phyloP scores from a whole-genome alignment of 805 yeast genomes.

The Blastobotrys americana region DNA sequence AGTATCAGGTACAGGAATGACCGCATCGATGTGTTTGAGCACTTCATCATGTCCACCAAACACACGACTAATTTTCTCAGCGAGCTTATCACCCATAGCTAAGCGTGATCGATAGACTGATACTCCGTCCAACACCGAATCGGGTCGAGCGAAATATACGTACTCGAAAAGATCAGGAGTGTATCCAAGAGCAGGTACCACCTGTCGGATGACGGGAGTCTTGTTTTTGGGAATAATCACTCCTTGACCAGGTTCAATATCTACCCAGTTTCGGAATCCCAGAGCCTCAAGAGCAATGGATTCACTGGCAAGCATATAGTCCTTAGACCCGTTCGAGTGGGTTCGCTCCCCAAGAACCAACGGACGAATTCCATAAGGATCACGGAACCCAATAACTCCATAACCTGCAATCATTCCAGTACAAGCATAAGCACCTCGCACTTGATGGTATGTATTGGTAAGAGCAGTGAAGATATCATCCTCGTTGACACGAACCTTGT shows the following conservation, averaged over 20 bases:
- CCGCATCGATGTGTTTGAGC: slow-evolving; percentile 71
- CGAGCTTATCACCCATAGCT: slow-evolving; percentile 89
- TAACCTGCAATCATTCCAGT: slow-evolving; percentile 93
- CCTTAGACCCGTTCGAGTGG: slow-evolving; percentile 60
- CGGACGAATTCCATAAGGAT: slow-evolving; percentile 95
- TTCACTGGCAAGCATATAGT: slow-evolving; percentile 93
- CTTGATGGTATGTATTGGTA: slow-evolving; percentile 66
- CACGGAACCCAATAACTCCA: slow-evolving; percentile 92
- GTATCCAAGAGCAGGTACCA: slow-evolving; percentile 66
- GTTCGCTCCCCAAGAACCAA: slow-evolving; percentile 75
- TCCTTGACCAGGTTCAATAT: slow-evolving; percentile 91
- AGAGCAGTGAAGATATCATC: slow-evolving; percentile 83
- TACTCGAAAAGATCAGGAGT: slow-evolving; percentile 96
- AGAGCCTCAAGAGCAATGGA: slow-evolving; percentile 92
- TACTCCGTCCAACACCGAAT: slow-evolving; percentile 92
- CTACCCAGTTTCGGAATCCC: slow-evolving; percentile 72
- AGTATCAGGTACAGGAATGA: slow-evolving; percentile 97
- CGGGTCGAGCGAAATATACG: slow-evolving; percentile 97
- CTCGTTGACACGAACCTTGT: slow-evolving; percentile 88
- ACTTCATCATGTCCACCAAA: slow-evolving; percentile 41
- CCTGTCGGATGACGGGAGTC: slow-evolving; percentile 77
- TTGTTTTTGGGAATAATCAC: slow-evolving; percentile 80
- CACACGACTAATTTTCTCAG: slow-evolving; percentile 50
- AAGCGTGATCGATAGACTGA: slow-evolving; percentile 89
- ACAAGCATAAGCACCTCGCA: slow-evolving; percentile 97